A percentile compares a stretch with the other conserved stretches of the same genome.
These are phyloP conservation scores for Backusella parvicylindrica DNA, from an alignment of 192 early-diverging fungal genomes.

Conservation along the genomic window DNA sequence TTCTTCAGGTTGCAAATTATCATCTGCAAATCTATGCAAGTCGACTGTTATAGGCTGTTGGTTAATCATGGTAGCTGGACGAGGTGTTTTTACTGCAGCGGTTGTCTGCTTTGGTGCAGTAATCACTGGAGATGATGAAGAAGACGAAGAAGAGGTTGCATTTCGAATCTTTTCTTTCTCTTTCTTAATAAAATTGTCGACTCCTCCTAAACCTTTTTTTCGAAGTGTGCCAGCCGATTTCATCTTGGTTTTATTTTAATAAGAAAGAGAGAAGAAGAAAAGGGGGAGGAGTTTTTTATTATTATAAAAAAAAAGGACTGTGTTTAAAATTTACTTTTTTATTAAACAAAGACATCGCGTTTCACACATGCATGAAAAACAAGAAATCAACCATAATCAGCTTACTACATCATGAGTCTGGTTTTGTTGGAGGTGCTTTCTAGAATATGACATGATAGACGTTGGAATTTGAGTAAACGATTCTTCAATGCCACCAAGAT, in stretches of 20 bases:
- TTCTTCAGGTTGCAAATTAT: constrained; percentile 28
- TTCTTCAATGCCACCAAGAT: not conserved
- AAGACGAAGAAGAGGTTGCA: not conserved
- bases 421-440: not conserved
- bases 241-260: not conserved
- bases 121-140: constrained; percentile 1
- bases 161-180: constrained; percentile 3
- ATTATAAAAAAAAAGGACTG: not conserved
- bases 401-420: no score
- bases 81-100: not conserved
- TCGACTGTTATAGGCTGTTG: constrained; percentile 17
- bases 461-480: not conserved
- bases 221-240: constrained; percentile 8
- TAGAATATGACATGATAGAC: not conserved
- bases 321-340: not conserved
- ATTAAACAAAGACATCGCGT: not conserved
- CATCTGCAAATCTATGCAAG: constrained; percentile 28
- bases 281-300: not conserved
- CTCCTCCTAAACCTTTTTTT: constrained; percentile 6
- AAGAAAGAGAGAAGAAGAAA: not conserved
- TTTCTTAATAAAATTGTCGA: constrained; percentile 13
- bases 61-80: not conserved
- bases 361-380: not conserved
- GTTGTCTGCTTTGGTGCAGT: not conserved
- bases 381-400: not conserved